Conservation (phyloP, 139 green algal genomes). For the Tetradesmus obliquus region DNA sequence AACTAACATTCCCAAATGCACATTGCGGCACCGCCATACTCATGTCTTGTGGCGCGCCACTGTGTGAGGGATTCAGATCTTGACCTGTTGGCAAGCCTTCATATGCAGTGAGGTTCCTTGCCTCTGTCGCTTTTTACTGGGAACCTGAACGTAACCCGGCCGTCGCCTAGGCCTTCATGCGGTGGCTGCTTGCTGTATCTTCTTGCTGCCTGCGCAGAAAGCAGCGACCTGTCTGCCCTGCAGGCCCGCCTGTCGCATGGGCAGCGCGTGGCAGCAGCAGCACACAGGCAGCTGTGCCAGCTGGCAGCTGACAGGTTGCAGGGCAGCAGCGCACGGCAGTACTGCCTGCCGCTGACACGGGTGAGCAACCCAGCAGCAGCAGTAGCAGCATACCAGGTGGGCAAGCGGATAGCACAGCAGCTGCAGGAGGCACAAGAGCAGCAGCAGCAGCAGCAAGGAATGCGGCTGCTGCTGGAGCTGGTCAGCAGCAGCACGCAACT, state of each 20-base stretch:
- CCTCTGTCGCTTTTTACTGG: too few species aligned
- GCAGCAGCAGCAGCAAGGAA: not conserved
- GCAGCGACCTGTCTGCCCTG: not conserved
- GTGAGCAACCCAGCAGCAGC: not conserved
- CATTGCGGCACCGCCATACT: not conserved
- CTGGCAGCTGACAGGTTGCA: slow-evolving; percentile 26
- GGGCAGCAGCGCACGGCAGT: slow-evolving; percentile 11
- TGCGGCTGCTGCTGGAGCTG: slow-evolving; percentile 7
- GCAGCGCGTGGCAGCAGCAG: not conserved
- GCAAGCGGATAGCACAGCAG: slow-evolving; percentile 1
- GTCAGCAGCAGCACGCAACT: not conserved
- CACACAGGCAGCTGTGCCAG: slow-evolving; percentile 30
- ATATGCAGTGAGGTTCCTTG: too few species aligned
- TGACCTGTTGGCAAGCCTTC: too few species aligned
- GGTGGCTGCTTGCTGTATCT: not conserved
- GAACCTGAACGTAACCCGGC: too few species aligned
- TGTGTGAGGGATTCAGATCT: too few species aligned
- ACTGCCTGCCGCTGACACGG: not conserved
- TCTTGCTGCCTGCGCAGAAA: not conserved
- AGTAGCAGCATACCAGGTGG: not conserved
- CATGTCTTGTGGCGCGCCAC: not conserved
- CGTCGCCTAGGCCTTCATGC: too few species aligned
- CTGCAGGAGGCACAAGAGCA: not conserved
- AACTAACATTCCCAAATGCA: not conserved
- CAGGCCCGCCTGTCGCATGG: not conserved